phyloP scores from a whole-genome alignment of 2,329 filamentous ascomycete species.

The Chrysosporium queenslandicum region DNA sequence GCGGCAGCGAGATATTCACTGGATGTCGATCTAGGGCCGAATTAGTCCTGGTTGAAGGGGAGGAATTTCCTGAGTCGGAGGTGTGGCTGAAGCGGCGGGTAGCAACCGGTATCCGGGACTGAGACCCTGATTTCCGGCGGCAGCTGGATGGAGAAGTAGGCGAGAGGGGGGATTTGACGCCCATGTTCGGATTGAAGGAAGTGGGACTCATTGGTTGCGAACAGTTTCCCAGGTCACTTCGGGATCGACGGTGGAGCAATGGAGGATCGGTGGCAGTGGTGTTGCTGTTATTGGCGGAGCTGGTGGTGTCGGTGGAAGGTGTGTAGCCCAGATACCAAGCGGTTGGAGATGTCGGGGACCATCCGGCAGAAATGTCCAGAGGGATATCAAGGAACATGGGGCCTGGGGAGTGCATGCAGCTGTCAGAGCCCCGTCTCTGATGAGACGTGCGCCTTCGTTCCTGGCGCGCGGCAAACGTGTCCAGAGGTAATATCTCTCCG shows the following conservation, averaged over 20 bases:
- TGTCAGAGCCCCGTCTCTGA: constrained; percentile 57
- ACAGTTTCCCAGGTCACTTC: constrained; percentile 47
- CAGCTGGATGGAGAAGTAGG: background rate
- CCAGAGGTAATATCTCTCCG: constrained; percentile 58
- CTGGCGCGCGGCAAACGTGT: constrained; percentile 27
- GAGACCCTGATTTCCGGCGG: constrained; percentile 17
- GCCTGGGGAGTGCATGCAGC: constrained; percentile 49
- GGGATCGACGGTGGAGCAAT: constrained; percentile 31
- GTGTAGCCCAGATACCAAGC: constrained; percentile 52
- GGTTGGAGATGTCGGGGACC: constrained; percentile 54
- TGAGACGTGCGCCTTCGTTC: constrained; percentile 49
- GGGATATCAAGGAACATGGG: constrained; percentile 34
- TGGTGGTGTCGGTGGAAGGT: constrained; percentile 36
- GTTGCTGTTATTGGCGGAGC: constrained; percentile 15
- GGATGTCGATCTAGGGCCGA: constrained; percentile 27
- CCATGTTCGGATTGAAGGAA: constrained; percentile 28
- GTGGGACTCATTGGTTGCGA: constrained; percentile 22
- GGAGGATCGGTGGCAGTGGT: constrained; percentile 10
- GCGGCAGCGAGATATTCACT: constrained; percentile 27
- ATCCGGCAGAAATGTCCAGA: constrained; percentile 33
- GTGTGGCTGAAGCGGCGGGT: constrained; percentile 32
- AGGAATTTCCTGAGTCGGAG: constrained; percentile 35
- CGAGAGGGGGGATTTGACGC: constrained; percentile 23
- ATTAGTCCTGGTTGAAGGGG: constrained; percentile 27
- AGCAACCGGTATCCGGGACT: constrained; percentile 39